Evolutionary conservation across 495 filamentous ascomycete species (phyloP), one percentile per base, ranked within the genome.

Genomic region (Friedmanniomyces simplex): DNA sequence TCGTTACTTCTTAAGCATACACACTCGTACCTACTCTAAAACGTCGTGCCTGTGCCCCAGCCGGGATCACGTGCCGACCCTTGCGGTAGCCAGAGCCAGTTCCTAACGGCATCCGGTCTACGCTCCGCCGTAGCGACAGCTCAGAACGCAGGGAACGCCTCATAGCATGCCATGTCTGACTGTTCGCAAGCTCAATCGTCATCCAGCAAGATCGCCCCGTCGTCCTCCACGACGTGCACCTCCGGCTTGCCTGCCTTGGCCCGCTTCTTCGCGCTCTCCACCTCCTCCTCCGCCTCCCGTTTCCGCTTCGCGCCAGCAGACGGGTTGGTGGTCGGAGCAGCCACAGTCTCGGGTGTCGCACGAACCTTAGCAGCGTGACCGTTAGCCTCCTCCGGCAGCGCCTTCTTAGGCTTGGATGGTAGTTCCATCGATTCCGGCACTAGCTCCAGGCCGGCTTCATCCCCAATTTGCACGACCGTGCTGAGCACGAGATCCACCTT

Each of bases 401-500:
- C 49, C 41, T 37, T 47, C 45, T 12, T 14, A 16, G 57, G 57
- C 32, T 63, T 63, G 36, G 49, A 25, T 7, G 61, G 61, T 14
- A 63, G 48, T 13, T n/a, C 10, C 26, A 63, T 16, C 20, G 13
- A 20, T 2, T 45, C 28, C 2, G 61, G 57, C n/a, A 57, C n/a
- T 2, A 63, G 16, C 20, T 26, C 8, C 24, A 60, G 52, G 0
- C 13, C 28, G 6, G 13, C 24, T 3, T 51, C 43, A 0, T 43
- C 25, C 1, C 37, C 20, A 11, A 2, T 12, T 16, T 34, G 36
- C 1, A 25, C 18, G 3, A 39, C 18, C 5, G 36, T 45, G 30
- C 57, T 60, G 11, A 95, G 71, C n/a, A 91, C 82, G 1, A 97
- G 76, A 56, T 96, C 88, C 57, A 96, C 85, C 26, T 86, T 82